Percentiles rank a stretch among this genome's conserved stretches.
Conservation (phyloP, 1,284 basidiomycete species). For the Schizophyllum commune region DNA sequence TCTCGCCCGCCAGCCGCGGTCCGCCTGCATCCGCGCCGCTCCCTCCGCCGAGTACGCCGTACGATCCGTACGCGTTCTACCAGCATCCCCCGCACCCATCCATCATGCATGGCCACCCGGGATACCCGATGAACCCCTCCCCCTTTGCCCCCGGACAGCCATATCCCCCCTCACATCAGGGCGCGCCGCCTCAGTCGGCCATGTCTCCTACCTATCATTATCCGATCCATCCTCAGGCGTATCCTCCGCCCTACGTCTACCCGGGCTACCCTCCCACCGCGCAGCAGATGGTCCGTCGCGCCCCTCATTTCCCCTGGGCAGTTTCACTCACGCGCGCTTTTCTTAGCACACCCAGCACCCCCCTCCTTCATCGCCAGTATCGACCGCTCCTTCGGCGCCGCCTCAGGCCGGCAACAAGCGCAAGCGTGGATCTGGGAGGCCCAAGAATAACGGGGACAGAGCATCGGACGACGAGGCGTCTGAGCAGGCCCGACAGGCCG, state of each 20-base stretch:
- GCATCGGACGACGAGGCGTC: constrained; percentile 49
- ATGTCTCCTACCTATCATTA: constrained; percentile 17
- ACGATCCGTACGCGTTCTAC: neutral
- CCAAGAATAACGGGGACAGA: constrained; percentile 33
- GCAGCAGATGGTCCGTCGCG: constrained; percentile 25
- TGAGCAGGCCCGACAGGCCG: neutral
- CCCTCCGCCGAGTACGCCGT: neutral
- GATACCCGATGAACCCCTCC: neutral
- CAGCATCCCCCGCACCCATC: neutral
- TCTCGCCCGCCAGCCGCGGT: neutral
- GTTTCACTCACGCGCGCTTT: constrained; percentile 28
- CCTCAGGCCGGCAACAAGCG: constrained; percentile 38
- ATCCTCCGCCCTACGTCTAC: constrained; percentile 32
- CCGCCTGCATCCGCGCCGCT: neutral
- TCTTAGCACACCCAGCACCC: constrained; percentile 52
- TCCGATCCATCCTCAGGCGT: constrained; percentile 48
- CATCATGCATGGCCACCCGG: neutral
- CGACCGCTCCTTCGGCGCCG: neutral
- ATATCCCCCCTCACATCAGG: neutral
- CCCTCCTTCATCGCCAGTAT: constrained; percentile 24
- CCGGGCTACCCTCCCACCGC: constrained; percentile 15
- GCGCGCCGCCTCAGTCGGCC: neutral
- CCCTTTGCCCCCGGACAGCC: neutral
- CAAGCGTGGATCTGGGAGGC: constrained; percentile 43
- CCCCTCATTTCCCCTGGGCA: neutral